Base-by-base conservation (phyloP, 1,139 yeast species). In the Lodderomyces pseudojiufengensis region DNA sequence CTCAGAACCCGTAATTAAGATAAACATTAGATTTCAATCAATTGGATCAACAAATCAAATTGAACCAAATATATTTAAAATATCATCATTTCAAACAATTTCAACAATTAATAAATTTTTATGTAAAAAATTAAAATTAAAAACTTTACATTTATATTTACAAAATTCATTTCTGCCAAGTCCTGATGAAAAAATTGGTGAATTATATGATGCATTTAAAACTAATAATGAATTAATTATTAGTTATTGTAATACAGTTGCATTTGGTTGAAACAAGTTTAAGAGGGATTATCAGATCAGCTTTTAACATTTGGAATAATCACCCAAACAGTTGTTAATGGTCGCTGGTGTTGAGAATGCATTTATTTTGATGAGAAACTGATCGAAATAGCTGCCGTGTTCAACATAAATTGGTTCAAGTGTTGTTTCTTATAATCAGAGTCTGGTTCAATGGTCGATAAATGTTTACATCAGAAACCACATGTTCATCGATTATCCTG, bases 121-220 rank as follows among this genome's bases (percentile, higher is more conserved):
- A 24, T 59, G 61, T 30, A 67, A 65, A 45, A 66, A 62, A 38
- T 49, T 78, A 15, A 60, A 59, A 28, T 44, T 61, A 9, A 50
- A 47, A 27, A 52, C 55, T 5, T 50, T 46, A 10, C 55, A 64
- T 40, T 37, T 69, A 24, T 80, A 80, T 47, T 60, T 80, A 8
- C 80, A 76, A 45, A 79, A 73, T 51, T 75, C 82, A 11, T 77
- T 79, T 44, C 73, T 71, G 43, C 84, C 85, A 1, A 70, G 68
- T 27, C 81, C 79, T 0, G 82, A 77, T 45, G 84, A 78, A 44
- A 61, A 54, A 20, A 48, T 78, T 9, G 78, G 77, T 1, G 72
- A 73, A 37, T 54, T 78, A 37, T 73, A 51, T 47, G 52, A 52
- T 14, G 47, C 57, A 32, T 78, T 76, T 50, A 63, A 62, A 26